phyloP scores from a whole-genome alignment of 2,329 filamentous ascomycete genomes.

The Colletotrichum sp. region DNA sequence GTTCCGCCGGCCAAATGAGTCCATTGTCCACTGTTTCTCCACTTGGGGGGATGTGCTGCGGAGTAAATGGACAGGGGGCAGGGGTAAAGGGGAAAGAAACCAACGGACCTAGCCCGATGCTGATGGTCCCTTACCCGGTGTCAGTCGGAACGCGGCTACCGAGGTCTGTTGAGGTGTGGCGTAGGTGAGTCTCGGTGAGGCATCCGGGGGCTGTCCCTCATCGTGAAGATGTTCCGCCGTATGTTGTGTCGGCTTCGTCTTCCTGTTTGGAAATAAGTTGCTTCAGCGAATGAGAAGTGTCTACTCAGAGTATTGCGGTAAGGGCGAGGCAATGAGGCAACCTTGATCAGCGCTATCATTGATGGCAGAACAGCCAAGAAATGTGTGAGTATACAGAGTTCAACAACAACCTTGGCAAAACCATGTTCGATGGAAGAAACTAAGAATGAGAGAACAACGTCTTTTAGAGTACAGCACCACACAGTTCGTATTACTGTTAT shows the following conservation, averaged over 20 bases:
- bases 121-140: neutral
- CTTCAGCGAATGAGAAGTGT: neutral
- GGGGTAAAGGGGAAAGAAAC: neutral
- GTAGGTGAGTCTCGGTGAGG: neutral
- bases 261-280: neutral
- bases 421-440: neutral
- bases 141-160: neutral
- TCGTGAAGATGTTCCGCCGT: accelerated
- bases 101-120: neutral
- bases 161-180: neutral
- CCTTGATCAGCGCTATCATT: accelerated
- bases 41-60: neutral
- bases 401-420: neutral
- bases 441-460: neutral
- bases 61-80: neutral
- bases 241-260: neutral
- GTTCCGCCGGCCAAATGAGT: neutral
- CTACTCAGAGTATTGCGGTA: accelerated
- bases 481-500: neutral
- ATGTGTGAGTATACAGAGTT: neutral
- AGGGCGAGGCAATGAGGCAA: neutral
- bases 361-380: neutral
- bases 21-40: neutral
- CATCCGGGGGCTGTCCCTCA: neutral
- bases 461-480: neutral